Base-by-base conservation (phyloP, 1,284 basidiomycete genomes). In the Porogramme epimiltina region DNA sequence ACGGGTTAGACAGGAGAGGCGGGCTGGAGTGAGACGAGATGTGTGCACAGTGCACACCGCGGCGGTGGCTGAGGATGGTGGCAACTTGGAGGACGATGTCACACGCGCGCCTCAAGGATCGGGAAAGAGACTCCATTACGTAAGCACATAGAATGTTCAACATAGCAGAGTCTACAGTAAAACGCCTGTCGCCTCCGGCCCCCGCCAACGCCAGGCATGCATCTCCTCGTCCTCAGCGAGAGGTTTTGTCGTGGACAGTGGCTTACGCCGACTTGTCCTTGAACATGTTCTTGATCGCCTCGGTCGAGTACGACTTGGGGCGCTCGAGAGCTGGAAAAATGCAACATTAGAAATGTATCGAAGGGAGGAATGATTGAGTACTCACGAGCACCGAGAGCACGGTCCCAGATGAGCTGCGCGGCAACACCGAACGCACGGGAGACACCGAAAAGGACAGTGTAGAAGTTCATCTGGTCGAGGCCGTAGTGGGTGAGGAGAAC, bases 401-500 rank as follows among this genome's bases (percentile, higher is more conserved):
- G 92, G 73, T 97, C 95, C 92, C 93, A 97, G 67, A 94, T 93
- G 63, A 94, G 80, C 70, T 94, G 92, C 39, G 93, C 86, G 51
- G 87, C 84, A 52, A 94, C 92, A 80, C 93, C 93, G 62, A 95
- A 91, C 15, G 93, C 92, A 69, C 93, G 87, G 26, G 94, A 96
- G 43, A 98, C 93, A 81, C 95, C 95, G 73, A 98, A 98, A 58
- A 98, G 82, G 56, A 97, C 95, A 56, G 93, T 97, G 79, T 96
- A 96, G 80, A 90, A 96, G 69, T 92, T 82, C 87, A 95, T 94
- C 72, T 95, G 85, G 62, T 82, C 80, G 55, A 94, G 76, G 52
- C 93, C 93, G 68, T 94, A 96, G 76, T 96, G 80, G 55, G 93
- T 93, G 50, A 98, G 79, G 51, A 98, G 85, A 61, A 89, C 94